Evolutionary conservation across 2,329 filamentous ascomycete species (phyloP), one percentile per base, ranked within the genome.

Genomic region (Aspergillus costaricaensis): DNA sequence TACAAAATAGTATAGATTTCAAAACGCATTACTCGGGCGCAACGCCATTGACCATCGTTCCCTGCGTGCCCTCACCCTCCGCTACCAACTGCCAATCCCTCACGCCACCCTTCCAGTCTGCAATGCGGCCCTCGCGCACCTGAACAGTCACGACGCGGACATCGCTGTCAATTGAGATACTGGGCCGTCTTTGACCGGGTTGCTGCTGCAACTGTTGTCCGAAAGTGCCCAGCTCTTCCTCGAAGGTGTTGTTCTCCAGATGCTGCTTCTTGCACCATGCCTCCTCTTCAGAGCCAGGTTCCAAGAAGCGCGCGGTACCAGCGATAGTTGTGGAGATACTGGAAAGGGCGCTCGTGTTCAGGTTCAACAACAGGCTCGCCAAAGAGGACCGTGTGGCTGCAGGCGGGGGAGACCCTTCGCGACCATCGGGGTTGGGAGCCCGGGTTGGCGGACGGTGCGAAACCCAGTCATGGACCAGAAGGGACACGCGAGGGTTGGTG

Each of bases 391-490:
- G 85, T 62, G 83, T 83, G 25, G 78, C 79, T 54, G 86, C 86
- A 53, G 84, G 88, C 17, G 81, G 84, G 25, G 86, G 88, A 41
- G 87, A 90, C 63, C 86, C 88, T 54, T 81, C 84, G 62, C 81
- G 83, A 60, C 74, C 80, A 68, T 81, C 86, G 50, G 82, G 81
- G 53, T 75, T 75, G 2, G 78, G 74, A 57, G 82, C 80, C 55
- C 90, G 86, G 7, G 90, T 92, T 0, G 92, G 91, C 1, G 94
- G 93, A 2, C 95, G 88, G 76, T 96, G 92, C 1, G 92, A 96
- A 60, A 96, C 90, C 95, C 93, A 99, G 79, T 98, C 95, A 79
- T 99, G 95, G 6, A 98, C 95, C n/a, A 98, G 86, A 12, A 98
- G 83, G 3, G 91, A 96, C 64, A 99, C 92, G 65, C 90, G 89